Conservation (phyloP, 2,329 filamentous ascomycete genomes). For the Aspergillus unguis region DNA sequence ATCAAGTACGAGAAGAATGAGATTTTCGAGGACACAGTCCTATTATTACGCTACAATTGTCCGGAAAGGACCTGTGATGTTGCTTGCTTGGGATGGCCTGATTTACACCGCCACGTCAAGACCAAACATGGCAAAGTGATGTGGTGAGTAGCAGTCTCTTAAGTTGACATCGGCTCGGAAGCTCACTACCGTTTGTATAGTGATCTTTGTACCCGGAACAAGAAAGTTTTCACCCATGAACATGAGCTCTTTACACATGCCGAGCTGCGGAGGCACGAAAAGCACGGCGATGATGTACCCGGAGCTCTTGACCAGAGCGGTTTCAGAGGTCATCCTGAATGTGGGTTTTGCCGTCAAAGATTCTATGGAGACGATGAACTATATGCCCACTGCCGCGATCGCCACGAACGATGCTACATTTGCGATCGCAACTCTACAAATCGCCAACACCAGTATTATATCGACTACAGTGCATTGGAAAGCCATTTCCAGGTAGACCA, state of each 20-base stretch:
- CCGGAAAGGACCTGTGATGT: constrained; percentile 81
- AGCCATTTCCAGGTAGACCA: constrained; percentile 85
- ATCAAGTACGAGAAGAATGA: constrained; percentile 87
- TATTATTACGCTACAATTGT: constrained; percentile 91
- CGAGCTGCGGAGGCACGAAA: constrained; percentile 83
- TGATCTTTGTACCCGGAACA: constrained; percentile 87
- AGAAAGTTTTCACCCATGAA: constrained; percentile 98
- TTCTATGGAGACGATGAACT: constrained; percentile 97
- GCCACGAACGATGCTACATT: constrained; percentile 91
- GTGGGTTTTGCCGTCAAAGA: constrained; percentile 82
- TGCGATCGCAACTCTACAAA: constrained; percentile 68
- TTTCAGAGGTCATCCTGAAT: constrained; percentile 93
- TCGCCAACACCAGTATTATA: constrained; percentile 81
- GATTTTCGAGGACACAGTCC: constrained; percentile 84
- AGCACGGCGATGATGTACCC: constrained; percentile 82
- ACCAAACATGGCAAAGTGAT: constrained; percentile 79
- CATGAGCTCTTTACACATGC: constrained; percentile 83
- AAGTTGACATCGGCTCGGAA: constrained; percentile 1
- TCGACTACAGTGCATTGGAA: constrained; percentile 82
- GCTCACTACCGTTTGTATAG: constrained; percentile 36
- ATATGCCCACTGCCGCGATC: constrained; percentile 87
- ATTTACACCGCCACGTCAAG: constrained; percentile 77
- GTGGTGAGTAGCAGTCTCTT: constrained; percentile 52
- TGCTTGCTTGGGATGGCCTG: constrained; percentile 76
- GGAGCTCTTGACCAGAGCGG: constrained; percentile 89